A percentile compares a stretch with the other conserved stretches of the same genome.
These are phyloP conservation scores for Exophiala viscosa DNA, from an alignment of 2,329 filamentous ascomycete genomes.

Conservation along the genomic window DNA sequence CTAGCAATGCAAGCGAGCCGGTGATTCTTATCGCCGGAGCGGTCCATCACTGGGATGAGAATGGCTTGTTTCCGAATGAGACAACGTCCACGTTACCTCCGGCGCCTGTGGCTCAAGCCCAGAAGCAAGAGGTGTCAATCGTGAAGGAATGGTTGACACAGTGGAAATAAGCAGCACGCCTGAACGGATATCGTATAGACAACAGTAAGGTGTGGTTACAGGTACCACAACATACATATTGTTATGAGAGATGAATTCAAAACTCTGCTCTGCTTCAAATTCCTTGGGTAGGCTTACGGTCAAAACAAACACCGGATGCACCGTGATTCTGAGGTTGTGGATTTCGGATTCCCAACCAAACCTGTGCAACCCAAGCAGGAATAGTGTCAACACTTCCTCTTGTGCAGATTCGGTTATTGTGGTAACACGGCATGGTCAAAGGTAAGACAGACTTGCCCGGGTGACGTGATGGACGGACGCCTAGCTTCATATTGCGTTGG, in stretches of 20 bases:
- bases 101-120: constrained; percentile 49
- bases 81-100: constrained; percentile 59
- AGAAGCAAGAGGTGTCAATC: constrained; percentile 57
- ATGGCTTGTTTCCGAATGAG: constrained; percentile 51
- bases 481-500: no score
- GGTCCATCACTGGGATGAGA: constrained; percentile 77
- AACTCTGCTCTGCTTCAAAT: neutral
- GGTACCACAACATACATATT: neutral
- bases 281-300: neutral
- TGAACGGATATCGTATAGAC: no score
- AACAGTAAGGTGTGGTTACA: no score
- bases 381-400: neutral
- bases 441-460: neutral
- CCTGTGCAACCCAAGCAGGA: neutral
- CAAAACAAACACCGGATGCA: neutral
- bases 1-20: constrained; percentile 62
- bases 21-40: constrained; percentile 69
- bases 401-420: neutral
- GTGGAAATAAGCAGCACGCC: constrained; percentile 39
- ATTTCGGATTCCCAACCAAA: neutral
- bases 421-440: neutral
- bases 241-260: neutral
- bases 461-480: no score
- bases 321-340: neutral
- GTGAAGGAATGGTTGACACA: constrained; percentile 66